A percentile compares a stretch with the other conserved stretches of the same genome.
phyloP scores from a whole-genome alignment of 2,329 filamentous ascomycete species.

The Thelonectria rubi region DNA sequence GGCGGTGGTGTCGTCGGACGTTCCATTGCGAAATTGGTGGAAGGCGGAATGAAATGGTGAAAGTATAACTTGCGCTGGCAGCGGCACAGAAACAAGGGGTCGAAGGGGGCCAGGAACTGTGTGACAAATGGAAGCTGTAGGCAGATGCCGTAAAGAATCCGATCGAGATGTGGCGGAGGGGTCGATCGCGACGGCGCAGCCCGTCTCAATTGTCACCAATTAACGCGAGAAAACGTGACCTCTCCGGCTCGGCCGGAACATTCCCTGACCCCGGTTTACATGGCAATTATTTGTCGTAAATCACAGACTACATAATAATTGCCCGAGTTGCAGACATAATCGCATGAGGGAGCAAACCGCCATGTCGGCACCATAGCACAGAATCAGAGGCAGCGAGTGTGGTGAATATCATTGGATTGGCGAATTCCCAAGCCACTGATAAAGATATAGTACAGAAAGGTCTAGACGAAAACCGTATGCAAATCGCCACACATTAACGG shows the following conservation, averaged over 20 bases:
- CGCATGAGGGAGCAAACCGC: neutral
- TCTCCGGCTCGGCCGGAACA: slow-evolving; percentile 2
- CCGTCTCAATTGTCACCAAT: slow-evolving; percentile 40
- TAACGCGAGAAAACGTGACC: slow-evolving; percentile 47
- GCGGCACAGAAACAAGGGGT: neutral
- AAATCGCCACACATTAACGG: slow-evolving; percentile 14
- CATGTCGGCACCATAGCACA: neutral
- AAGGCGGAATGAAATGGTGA: slow-evolving; percentile 1
- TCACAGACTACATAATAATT: neutral
- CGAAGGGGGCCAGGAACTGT: neutral
- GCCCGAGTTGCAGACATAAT: neutral
- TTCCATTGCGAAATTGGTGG: slow-evolving; percentile 51
- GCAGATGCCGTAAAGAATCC: neutral
- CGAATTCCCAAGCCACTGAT: slow-evolving; percentile 10
- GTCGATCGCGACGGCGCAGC: slow-evolving; percentile 37
- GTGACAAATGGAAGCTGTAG: neutral
- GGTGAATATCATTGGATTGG: slow-evolving; percentile 8
- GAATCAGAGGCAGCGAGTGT: neutral
- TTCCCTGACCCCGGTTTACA: neutral
- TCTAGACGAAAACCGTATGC: slow-evolving; percentile 23
- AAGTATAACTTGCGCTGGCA: neutral
- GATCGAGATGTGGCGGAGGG: slow-evolving; percentile 41
- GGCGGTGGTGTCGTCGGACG: slow-evolving; percentile 57
- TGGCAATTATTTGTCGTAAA: neutral
- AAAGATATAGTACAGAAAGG: slow-evolving; percentile 33